Conservation (phyloP, 495 filamentous ascomycete species). For the Neurospora sp. region DNA sequence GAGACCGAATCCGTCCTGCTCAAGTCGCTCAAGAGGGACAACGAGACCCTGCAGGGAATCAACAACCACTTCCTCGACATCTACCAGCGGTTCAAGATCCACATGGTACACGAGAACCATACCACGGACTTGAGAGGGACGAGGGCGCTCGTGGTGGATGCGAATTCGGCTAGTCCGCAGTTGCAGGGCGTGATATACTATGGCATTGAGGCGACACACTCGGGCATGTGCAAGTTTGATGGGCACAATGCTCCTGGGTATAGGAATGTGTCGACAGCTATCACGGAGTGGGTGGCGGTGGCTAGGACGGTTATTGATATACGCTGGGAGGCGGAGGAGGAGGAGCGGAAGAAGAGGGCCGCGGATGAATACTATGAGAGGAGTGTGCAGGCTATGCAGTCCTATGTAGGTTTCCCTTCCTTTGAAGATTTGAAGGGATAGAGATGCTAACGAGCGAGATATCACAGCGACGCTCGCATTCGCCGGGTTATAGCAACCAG, state of each 20-base stretch:
- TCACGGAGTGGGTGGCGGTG: constrained; percentile 57
- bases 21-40: constrained; percentile 63
- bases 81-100: constrained; percentile 59
- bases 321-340: constrained; percentile 55
- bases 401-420: constrained; percentile 25
- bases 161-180: constrained; percentile 63
- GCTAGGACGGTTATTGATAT: constrained; percentile 47
- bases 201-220: constrained; percentile 74
- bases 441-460: not conserved
- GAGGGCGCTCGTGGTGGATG: constrained; percentile 53
- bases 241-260: constrained; percentile 63
- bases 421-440: not conserved
- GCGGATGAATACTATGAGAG: constrained; percentile 34
- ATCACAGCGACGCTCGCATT: not conserved
- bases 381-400: constrained; percentile 11
- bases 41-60: constrained; percentile 72
- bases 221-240: constrained; percentile 82
- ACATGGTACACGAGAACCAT: constrained; percentile 57
- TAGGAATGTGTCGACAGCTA: constrained; percentile 57
- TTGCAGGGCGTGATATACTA: constrained; percentile 64
- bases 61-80: constrained; percentile 67
- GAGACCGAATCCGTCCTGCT: constrained; percentile 62
- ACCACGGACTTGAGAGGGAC: constrained; percentile 56
- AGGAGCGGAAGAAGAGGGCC: constrained; percentile 35
- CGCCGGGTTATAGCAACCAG: constrained; percentile 4